Percentiles rank a stretch among this genome's conserved stretches.
These are phyloP conservation scores for Sporothrix curviconia DNA, from an alignment of 2,329 filamentous ascomycete genomes.

Conservation along the genomic window DNA sequence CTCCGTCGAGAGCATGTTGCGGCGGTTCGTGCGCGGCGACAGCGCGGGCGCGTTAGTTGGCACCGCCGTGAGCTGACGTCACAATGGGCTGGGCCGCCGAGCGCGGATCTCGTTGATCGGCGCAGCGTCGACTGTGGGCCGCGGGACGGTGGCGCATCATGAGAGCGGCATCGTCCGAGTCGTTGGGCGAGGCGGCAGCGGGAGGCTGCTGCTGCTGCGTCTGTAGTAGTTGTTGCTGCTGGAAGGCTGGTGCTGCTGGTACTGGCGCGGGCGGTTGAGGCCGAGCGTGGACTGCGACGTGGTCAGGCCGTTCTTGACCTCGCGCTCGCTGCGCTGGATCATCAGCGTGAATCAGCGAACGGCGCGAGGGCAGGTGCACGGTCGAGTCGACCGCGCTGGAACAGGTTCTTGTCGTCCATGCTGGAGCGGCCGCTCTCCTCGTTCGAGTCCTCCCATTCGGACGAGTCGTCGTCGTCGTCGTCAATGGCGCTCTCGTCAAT, in stretches of 20 bases:
- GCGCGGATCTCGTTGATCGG: slow-evolving; percentile 56
- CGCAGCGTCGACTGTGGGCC: slow-evolving; percentile 42
- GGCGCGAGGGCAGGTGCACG: slow-evolving; percentile 74
- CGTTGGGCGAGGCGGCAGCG: slow-evolving; percentile 46
- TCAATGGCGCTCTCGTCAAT: slow-evolving; percentile 77
- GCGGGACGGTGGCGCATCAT: slow-evolving; percentile 49
- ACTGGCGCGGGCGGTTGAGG: slow-evolving; percentile 53
- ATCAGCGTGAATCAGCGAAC: slow-evolving; percentile 85
- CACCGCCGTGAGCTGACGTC: slow-evolving; percentile 60
- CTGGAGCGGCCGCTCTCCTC: slow-evolving; percentile 80
- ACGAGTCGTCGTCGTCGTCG: slow-evolving; percentile 71
- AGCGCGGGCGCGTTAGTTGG: slow-evolving; percentile 64
- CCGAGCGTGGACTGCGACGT: slow-evolving; percentile 63
- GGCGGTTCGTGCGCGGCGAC: slow-evolving; percentile 83
- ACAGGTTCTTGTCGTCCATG: slow-evolving; percentile 71
- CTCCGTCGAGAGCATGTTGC: slow-evolving; percentile 94
- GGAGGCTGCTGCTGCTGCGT: slow-evolving; percentile 34
- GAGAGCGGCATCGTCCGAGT: slow-evolving; percentile 55
- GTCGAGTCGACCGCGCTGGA: slow-evolving; percentile 88
- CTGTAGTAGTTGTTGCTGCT: background rate
- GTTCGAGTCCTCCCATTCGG: slow-evolving; percentile 54
- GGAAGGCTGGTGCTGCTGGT: slow-evolving; percentile 24
- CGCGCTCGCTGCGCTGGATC: slow-evolving; percentile 71
- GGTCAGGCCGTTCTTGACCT: slow-evolving; percentile 60
- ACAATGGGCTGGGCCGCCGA: slow-evolving; percentile 71